These are phyloP conservation scores for Cicer cuneatum DNA, from an alignment of 306 rosid species.

Conservation along the genomic window DNA sequence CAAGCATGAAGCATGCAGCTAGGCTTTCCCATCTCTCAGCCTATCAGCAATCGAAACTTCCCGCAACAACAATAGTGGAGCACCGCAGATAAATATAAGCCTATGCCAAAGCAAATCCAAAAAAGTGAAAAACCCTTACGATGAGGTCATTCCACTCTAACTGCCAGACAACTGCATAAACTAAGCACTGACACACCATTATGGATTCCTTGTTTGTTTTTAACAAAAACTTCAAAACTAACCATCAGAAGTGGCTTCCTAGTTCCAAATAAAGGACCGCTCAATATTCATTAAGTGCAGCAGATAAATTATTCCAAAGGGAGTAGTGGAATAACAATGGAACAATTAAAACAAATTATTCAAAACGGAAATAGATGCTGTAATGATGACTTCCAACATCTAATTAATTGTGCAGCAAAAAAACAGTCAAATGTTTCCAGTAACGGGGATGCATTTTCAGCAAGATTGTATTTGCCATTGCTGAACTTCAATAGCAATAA, in stretches of 20 bases:
- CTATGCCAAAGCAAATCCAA: slow-evolving; percentile 23
- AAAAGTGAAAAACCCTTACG: slow-evolving; percentile 4
- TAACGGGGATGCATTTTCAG: slow-evolving; percentile 23
- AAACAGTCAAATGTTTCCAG: slow-evolving; percentile 1
- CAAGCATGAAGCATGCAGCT: slow-evolving; percentile 2
- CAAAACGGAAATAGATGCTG: slow-evolving; percentile 12
- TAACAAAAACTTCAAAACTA: slow-evolving; percentile 35
- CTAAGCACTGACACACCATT: slow-evolving; percentile 13
- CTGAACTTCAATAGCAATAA: slow-evolving; percentile 27
- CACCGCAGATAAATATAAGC: slow-evolving; percentile 5
- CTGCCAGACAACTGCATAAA: slow-evolving; percentile 13
- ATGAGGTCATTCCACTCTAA: slow-evolving; percentile 8
- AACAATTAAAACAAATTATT: slow-evolving; percentile 16
- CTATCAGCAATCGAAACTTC: background rate
- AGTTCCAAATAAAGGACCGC: slow-evolving; percentile 1
- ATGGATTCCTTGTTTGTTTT: slow-evolving; percentile 36
- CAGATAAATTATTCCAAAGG: slow-evolving; percentile 18
- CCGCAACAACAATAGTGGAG: background rate
- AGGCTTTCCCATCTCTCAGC: slow-evolving; percentile 2
- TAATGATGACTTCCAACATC: background rate
- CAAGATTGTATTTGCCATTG: slow-evolving; percentile 25
- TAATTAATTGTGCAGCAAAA: background rate
- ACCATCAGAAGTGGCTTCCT: slow-evolving; percentile 25
- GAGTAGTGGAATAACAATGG: background rate
- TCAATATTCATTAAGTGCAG: background rate